Percentiles rank a stretch among this genome's conserved stretches.
These are phyloP conservation scores for Mortierella sp. DNA, from an alignment of 371 early-diverging fungal species.

Conservation along the genomic window DNA sequence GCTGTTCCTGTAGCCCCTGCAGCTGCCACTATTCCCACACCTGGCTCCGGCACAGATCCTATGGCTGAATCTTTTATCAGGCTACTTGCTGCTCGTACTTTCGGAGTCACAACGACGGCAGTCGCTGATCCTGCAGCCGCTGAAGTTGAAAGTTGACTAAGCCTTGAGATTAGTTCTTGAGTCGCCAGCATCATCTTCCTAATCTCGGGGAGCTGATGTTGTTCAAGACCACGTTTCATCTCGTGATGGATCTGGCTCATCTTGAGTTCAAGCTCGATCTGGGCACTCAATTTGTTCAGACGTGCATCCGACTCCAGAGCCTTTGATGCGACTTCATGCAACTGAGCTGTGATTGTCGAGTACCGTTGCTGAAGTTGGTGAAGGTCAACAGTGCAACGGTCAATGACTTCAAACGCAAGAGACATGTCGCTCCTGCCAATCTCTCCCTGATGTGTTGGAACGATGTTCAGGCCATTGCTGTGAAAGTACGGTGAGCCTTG, in stretches of 20 bases:
- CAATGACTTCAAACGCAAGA: conserved; percentile 50
- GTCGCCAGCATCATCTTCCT: conserved; percentile 47
- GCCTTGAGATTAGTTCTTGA: conserved; percentile 42
- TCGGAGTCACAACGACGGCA: conserved; percentile 32
- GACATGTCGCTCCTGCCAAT: conserved; percentile 52
- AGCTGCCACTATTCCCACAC: conserved; percentile 1
- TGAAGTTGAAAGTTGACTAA: conserved; percentile 38
- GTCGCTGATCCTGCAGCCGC: conserved; percentile 54
- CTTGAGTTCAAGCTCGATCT: conserved; percentile 46
- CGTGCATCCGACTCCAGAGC: conserved; percentile 53
- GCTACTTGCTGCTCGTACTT: background rate
- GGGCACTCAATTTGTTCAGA: conserved; percentile 38
- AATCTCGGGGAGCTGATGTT: conserved; percentile 45
- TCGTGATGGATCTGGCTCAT: conserved; percentile 45
- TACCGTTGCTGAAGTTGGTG: conserved; percentile 41
- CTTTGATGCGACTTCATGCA: conserved; percentile 32
- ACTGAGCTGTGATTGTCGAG: conserved; percentile 13
- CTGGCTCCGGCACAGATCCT: conserved; percentile 9
- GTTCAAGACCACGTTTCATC: conserved; percentile 40
- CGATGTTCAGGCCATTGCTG: conserved; percentile 46
- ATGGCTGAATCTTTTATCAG: background rate
- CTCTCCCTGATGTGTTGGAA: conserved; percentile 33
- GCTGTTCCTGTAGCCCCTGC: background rate
- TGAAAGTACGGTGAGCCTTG: conserved; percentile 17
- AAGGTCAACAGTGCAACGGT: conserved; percentile 44